A percentile compares a stretch with the other conserved stretches of the same genome.
These are phyloP conservation scores for Sphaerulina populicola DNA, from an alignment of 2,329 filamentous ascomycete genomes.

Conservation along the genomic window DNA sequence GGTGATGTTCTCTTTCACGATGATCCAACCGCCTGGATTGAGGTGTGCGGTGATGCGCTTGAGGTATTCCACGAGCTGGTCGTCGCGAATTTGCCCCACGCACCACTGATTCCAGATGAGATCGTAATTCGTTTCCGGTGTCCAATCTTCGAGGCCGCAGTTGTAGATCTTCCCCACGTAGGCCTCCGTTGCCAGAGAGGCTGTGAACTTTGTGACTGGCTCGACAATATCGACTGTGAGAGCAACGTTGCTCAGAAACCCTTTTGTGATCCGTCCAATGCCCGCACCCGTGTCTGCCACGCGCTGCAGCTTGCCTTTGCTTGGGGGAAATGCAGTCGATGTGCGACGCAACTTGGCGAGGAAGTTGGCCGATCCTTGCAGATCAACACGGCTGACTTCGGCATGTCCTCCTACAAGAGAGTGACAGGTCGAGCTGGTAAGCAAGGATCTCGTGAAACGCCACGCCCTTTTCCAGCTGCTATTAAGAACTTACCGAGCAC, in stretches of 20 bases:
- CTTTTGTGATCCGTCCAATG: slow-evolving; percentile 74
- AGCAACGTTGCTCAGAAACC: slow-evolving; percentile 64
- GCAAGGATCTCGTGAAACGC: too few relatives aligned
- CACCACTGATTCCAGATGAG: slow-evolving; percentile 92
- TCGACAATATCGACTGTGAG: slow-evolving; percentile 72
- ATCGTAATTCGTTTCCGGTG: slow-evolving; percentile 52
- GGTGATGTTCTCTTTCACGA: slow-evolving; percentile 74
- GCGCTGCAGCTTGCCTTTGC: slow-evolving; percentile 29
- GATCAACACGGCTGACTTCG: slow-evolving; percentile 60
- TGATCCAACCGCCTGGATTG: slow-evolving; percentile 47
- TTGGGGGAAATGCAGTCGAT: slow-evolving; percentile 24
- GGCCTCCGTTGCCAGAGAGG: slow-evolving; percentile 44
- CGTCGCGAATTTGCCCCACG: slow-evolving; percentile 69
- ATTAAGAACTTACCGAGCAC: slow-evolving; percentile 52
- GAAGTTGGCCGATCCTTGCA: slow-evolving; percentile 62
- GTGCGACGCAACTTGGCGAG: slow-evolving; percentile 54
- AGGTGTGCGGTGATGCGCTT: slow-evolving; percentile 50
- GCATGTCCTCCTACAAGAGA: slow-evolving; percentile 49
- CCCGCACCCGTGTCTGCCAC: slow-evolving; percentile 57
- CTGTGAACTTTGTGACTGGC: slow-evolving; percentile 73
- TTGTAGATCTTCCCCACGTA: slow-evolving; percentile 60
- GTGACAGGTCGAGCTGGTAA: too few relatives aligned
- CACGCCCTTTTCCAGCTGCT: too few relatives aligned
- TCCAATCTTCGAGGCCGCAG: slow-evolving; percentile 67
- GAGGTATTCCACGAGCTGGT: slow-evolving; percentile 61